phyloP scores from a whole-genome alignment of 805 yeast genomes.

The Pichia paraexigua region DNA sequence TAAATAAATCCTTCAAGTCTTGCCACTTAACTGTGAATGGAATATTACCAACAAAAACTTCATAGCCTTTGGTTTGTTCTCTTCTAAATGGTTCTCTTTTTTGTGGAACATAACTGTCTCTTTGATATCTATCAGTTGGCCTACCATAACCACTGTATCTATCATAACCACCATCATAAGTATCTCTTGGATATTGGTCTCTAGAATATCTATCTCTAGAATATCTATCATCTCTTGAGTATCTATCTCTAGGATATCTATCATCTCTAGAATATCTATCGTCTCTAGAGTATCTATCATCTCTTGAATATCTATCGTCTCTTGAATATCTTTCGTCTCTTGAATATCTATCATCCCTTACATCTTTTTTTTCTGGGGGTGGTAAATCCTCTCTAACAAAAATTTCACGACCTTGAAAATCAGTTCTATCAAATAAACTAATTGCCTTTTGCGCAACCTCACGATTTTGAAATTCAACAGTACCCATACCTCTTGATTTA shows the following conservation, averaged over 20 bases:
- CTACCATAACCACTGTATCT: slow-evolving; percentile 1
- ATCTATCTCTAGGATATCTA: slow-evolving; percentile 15
- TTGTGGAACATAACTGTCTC: slow-evolving; percentile 9
- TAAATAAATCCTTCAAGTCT: slow-evolving; percentile 76
- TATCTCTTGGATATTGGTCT: neutral
- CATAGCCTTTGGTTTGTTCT: slow-evolving; percentile 31
- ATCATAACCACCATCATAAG: slow-evolving; percentile 3
- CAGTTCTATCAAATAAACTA: slow-evolving; percentile 54
- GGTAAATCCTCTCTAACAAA: slow-evolving; percentile 90
- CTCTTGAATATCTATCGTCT: slow-evolving; percentile 10
- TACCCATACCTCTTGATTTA: slow-evolving; percentile 83
- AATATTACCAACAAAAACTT: slow-evolving; percentile 71
- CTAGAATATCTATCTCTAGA: slow-evolving; percentile 5
- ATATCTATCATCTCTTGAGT: slow-evolving; percentile 15
- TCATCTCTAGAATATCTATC: slow-evolving; percentile 7
- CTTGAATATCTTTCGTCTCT: slow-evolving; percentile 14
- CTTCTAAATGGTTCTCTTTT: slow-evolving; percentile 15
- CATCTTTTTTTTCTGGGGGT: slow-evolving; percentile 45
- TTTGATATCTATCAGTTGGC: slow-evolving; percentile 3
- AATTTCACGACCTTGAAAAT: slow-evolving; percentile 65
- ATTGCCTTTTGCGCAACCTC: slow-evolving; percentile 70
- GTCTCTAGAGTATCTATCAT: slow-evolving; percentile 13
- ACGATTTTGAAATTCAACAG: slow-evolving; percentile 68
- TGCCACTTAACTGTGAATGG: slow-evolving; percentile 83
- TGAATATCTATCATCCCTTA: slow-evolving; percentile 7